Evolutionary conservation across 495 filamentous ascomycete species (phyloP).

Genomic region (Podospora conica): DNA sequence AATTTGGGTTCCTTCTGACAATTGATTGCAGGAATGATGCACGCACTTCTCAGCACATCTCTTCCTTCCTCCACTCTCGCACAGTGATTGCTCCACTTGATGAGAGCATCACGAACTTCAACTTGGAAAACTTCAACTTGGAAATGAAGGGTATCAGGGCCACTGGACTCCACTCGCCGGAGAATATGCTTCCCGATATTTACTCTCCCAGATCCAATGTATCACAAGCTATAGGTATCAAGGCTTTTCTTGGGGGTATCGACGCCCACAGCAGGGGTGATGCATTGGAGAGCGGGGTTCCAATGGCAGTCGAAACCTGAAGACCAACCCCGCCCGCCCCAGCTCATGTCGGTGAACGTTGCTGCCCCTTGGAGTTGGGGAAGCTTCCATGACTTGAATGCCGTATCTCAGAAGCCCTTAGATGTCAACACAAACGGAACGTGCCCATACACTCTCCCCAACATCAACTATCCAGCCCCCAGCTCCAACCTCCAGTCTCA

Average conservation of each 20-base stretch:
- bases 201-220: not conserved
- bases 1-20: not conserved
- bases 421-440: not conserved
- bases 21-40: not conserved
- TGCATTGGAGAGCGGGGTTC: constrained; percentile 4
- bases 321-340: constrained; percentile 9
- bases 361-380: not conserved
- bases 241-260: not conserved
- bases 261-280: not conserved
- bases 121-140: not conserved
- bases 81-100: not conserved
- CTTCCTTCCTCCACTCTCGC: not conserved
- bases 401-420: not conserved
- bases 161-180: not conserved
- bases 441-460: not conserved
- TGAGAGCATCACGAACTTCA: not conserved
- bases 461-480: not conserved
- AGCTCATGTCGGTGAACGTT: constrained; percentile 17
- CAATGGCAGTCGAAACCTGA: not conserved
- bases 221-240: too few species aligned
- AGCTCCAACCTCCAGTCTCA: not conserved
- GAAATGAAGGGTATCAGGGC: not conserved
- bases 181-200: not conserved
- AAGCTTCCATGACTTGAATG: not conserved
- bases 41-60: not conserved